Evolutionary conservation across 345 rosid species (phyloP).

Genomic region (Sisymbrium altissimum): DNA sequence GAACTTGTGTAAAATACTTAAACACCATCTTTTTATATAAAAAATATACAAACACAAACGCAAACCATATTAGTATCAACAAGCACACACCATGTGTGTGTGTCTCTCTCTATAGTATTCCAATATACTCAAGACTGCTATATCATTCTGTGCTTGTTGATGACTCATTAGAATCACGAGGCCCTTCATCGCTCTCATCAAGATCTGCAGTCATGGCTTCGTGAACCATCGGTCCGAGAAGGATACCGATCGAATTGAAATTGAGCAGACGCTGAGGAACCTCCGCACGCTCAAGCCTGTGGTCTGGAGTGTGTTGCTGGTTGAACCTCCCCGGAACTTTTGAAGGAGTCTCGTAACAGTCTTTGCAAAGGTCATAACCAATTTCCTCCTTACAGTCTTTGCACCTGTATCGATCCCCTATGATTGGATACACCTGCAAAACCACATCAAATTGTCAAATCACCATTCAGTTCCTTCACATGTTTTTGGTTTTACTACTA

Average conservation of each 20-base stretch:
- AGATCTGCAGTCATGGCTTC: neutral
- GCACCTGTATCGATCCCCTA: conserved; percentile 74
- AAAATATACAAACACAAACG: too few relatives aligned
- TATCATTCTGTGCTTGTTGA: conserved; percentile 6
- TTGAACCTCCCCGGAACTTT: conserved; percentile 82
- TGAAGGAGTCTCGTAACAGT: conserved; percentile 56
- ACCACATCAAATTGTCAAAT: neutral
- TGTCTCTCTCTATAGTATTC: neutral
- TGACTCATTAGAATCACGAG: conserved; percentile 19
- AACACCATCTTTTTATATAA: too few relatives aligned
- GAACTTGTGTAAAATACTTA: neutral
- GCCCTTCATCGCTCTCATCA: conserved; percentile 22
- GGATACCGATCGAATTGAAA: neutral
- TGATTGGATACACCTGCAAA: conserved; percentile 61
- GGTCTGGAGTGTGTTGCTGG: conserved; percentile 85
- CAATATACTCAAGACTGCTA: neutral
- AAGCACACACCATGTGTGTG: neutral
- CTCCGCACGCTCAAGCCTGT: conserved; percentile 40
- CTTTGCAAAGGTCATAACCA: conserved; percentile 88
- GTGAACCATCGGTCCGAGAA: conserved; percentile 1
- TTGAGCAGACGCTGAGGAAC: neutral
- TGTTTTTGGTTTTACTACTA: neutral
- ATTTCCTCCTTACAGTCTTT: conserved; percentile 53
- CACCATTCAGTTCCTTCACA: neutral
- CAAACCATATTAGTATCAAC: neutral